Evolutionary conservation across 768 basidiomycete species (phyloP).

Genomic region (Serendipita vermifera): DNA sequence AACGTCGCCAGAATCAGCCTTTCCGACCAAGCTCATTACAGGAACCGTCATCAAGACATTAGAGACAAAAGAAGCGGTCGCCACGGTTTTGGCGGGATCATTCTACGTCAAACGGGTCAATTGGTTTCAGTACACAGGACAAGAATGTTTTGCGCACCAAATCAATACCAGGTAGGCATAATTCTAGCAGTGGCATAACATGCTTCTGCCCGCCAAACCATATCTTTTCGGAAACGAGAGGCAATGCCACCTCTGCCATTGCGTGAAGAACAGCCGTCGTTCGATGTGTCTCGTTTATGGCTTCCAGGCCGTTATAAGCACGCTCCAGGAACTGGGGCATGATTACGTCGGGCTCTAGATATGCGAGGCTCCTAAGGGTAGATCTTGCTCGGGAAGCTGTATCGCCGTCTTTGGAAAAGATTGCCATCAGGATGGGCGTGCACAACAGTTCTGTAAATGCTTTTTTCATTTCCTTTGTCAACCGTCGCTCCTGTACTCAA

Average conservation of each 20-base stretch:
- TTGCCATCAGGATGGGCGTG: slow-evolving; percentile 78
- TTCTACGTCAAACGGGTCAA: slow-evolving; percentile 34
- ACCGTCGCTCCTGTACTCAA: neutral
- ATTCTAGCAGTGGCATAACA: slow-evolving; percentile 71
- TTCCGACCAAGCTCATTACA: slow-evolving; percentile 3
- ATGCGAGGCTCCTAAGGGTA: slow-evolving; percentile 61
- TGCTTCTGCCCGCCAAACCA: slow-evolving; percentile 86
- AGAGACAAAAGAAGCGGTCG: slow-evolving; percentile 2
- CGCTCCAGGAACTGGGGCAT: slow-evolving; percentile 88
- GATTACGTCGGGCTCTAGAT: slow-evolving; percentile 69
- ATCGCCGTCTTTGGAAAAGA: slow-evolving; percentile 77
- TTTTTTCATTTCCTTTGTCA: slow-evolving; percentile 62
- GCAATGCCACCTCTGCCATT: slow-evolving; percentile 60
- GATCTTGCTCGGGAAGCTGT: slow-evolving; percentile 74
- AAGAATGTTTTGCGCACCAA: slow-evolving; percentile 35
- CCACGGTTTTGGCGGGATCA: slow-evolving; percentile 63
- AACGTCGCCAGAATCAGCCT: neutral
- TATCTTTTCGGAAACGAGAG: slow-evolving; percentile 59
- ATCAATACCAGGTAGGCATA: slow-evolving; percentile 87
- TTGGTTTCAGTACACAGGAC: slow-evolving; percentile 1
- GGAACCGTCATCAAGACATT: slow-evolving; percentile 4
- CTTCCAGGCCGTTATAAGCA: slow-evolving; percentile 83
- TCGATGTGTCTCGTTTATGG: slow-evolving; percentile 87
- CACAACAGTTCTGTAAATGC: slow-evolving; percentile 70
- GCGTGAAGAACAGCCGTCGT: slow-evolving; percentile 85